Evolutionary conservation across 2,329 filamentous ascomycete species (phyloP).

Genomic region (Ophiostoma himal-ulmi): DNA sequence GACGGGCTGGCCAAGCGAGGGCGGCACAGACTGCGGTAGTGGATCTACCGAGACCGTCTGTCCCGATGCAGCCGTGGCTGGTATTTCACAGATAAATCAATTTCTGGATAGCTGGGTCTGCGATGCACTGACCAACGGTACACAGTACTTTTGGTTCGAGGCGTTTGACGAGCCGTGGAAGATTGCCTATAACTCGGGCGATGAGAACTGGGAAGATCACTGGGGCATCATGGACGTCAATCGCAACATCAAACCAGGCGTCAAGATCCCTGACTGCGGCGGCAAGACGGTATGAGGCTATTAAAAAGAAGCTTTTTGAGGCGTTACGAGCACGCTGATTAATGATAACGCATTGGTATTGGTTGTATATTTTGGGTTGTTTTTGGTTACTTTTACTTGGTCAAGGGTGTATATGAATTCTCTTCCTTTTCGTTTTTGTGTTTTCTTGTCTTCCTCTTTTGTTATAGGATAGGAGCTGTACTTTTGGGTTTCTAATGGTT

Average conservation of each 20-base stretch:
- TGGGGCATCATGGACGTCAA: constrained; percentile 88
- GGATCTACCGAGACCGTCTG: constrained; percentile 47
- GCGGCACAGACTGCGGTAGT: constrained; percentile 70
- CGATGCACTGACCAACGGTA: constrained; percentile 69
- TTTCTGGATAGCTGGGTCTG: constrained; percentile 87
- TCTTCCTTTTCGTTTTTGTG: background rate
- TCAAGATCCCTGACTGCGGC: constrained; percentile 81
- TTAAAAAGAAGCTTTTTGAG: background rate
- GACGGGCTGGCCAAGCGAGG: constrained; percentile 82
- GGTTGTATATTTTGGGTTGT: background rate
- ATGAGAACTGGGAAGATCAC: constrained; percentile 84
- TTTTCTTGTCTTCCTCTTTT: background rate
- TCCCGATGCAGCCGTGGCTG: constrained; percentile 64
- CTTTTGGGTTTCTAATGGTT: background rate
- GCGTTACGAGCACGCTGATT: background rate
- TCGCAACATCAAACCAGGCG: constrained; percentile 73
- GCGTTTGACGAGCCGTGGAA: constrained; percentile 98
- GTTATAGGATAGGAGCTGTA: background rate
- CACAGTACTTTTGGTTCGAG: constrained; percentile 96
- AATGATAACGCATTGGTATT: background rate
- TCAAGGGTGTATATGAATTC: background rate
- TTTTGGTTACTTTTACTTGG: background rate
- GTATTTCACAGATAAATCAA: constrained; percentile 73
- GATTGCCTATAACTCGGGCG: constrained; percentile 59
- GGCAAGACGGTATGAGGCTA: constrained; percentile 59